Conservation (phyloP, 805 yeast genomes). For the Myxozyma vanderwaltii region DNA sequence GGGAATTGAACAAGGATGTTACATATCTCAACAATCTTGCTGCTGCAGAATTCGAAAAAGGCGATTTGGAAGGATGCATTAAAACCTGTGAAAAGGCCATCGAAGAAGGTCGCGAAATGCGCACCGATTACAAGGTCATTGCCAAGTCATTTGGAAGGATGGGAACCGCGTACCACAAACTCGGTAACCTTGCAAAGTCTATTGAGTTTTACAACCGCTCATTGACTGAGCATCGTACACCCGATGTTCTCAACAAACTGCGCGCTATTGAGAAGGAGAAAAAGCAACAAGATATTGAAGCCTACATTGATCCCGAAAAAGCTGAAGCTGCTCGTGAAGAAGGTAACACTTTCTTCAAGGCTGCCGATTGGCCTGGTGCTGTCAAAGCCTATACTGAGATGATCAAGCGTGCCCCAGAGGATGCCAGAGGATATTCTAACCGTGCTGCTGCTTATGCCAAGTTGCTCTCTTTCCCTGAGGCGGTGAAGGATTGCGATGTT, state of each 20-base stretch:
- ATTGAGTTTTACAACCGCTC: constrained; percentile 82
- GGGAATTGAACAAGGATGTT: constrained; percentile 77
- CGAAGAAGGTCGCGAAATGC: constrained; percentile 83
- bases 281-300: constrained; percentile 73
- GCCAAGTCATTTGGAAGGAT: constrained; percentile 93
- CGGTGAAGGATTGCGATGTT: constrained; percentile 83
- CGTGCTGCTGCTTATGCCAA: constrained; percentile 97
- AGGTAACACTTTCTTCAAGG: constrained; percentile 86
- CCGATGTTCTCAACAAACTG: constrained; percentile 84
- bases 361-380: constrained; percentile 95
- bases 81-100: constrained; percentile 78
- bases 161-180: constrained; percentile 79
- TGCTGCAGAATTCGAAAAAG: constrained; percentile 96
- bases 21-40: constrained; percentile 95
- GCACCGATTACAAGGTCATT: constrained; percentile 88
- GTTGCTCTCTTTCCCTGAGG: constrained; percentile 96
- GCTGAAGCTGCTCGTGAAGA: constrained; percentile 93
- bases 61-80: constrained; percentile 84
- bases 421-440: constrained; percentile 95
- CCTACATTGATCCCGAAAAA: constrained; percentile 83
- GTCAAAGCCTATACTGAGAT: constrained; percentile 94
- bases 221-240: constrained; percentile 94
- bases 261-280: constrained; percentile 84
- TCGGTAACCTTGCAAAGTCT: constrained; percentile 71
- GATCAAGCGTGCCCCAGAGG: constrained; percentile 95